Percentiles rank a stretch among this genome's conserved stretches.
Conservation (phyloP, 2,329 filamentous ascomycete species). For the Apiospora aurea region DNA sequence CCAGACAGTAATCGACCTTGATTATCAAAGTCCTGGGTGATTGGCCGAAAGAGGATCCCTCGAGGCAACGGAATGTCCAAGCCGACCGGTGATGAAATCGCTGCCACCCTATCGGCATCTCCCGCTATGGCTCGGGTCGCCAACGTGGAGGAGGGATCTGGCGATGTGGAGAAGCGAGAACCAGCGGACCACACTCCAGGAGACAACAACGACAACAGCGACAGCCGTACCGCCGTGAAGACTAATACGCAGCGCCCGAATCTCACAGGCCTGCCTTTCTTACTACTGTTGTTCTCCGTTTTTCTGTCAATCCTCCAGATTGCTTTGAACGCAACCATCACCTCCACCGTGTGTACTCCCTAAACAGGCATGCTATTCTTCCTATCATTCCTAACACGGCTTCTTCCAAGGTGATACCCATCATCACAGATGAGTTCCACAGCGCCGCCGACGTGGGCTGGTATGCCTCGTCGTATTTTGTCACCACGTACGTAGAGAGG, state of each 20-base stretch:
- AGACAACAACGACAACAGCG: not conserved
- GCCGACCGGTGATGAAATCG: not conserved
- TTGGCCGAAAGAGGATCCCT: not conserved
- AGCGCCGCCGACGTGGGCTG: slow-evolving; percentile 50
- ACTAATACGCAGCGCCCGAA: slow-evolving; percentile 6
- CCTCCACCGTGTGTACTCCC: slow-evolving; percentile 32
- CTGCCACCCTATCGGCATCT: not conserved
- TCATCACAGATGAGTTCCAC: slow-evolving; percentile 40
- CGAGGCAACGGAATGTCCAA: not conserved
- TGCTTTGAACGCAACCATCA: slow-evolving; percentile 33
- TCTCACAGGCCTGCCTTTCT: slow-evolving; percentile 30
- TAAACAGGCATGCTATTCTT: no score
- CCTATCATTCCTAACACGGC: not conserved
- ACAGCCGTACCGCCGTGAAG: not conserved
- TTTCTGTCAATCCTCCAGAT: slow-evolving; percentile 31
- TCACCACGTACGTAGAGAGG: slow-evolving; percentile 37
- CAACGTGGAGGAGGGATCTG: not conserved
- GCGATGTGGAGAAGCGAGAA: slow-evolving; percentile 1
- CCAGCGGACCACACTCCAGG: no score
- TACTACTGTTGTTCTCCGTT: slow-evolving; percentile 31
- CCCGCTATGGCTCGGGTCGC: not conserved
- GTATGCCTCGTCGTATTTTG: slow-evolving; percentile 48
- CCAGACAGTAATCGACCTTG: not conserved
- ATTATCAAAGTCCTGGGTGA: not conserved
- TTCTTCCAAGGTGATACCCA: slow-evolving; percentile 34